A percentile compares a stretch with the other conserved stretches of the same genome.
Conservation (phyloP, 176 grass and related monocot genomes). For the barley (Hordeum vulgare) region DNA sequence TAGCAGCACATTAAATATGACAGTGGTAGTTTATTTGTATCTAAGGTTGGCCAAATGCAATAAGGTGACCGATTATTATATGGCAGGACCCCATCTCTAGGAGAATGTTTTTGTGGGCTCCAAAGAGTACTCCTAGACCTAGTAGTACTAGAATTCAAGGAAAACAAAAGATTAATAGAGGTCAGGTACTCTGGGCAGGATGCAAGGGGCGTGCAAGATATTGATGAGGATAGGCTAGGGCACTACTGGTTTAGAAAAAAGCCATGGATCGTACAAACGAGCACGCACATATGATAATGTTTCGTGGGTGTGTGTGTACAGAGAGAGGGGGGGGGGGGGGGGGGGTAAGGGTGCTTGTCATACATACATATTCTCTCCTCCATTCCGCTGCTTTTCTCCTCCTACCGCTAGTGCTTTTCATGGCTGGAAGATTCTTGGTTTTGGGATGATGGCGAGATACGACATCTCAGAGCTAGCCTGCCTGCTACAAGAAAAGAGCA, state of each 20-base stretch:
- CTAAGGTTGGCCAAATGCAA: conserved; percentile 14
- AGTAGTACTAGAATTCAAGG: background rate
- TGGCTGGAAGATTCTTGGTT: conserved; percentile 59
- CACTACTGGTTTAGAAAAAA: conserved; percentile 25
- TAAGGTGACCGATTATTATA: background rate
- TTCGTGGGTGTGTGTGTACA: background rate
- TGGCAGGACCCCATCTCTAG: conserved; percentile 16
- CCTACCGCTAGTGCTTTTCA: conserved; percentile 44
- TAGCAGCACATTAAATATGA: conserved; percentile 19
- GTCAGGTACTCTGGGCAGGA: background rate
- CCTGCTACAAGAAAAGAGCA: conserved; percentile 10
- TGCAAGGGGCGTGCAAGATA: conserved; percentile 20
- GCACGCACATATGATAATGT: conserved; percentile 48
- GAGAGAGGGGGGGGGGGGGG: no score
- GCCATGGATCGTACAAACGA: conserved; percentile 18
- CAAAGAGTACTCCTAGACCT: background rate
- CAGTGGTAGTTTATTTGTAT: conserved; percentile 2
- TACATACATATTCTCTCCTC: conserved; percentile 27
- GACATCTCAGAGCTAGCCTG: conserved; percentile 22
- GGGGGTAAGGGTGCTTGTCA: background rate
- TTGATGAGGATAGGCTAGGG: background rate
- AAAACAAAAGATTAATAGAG: background rate
- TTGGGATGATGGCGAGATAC: conserved; percentile 22
- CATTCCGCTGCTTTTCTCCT: background rate
- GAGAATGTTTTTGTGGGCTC: conserved; percentile 39